phyloP scores from a whole-genome alignment of 805 yeast genomes.

The Clavispora asparagi region DNA sequence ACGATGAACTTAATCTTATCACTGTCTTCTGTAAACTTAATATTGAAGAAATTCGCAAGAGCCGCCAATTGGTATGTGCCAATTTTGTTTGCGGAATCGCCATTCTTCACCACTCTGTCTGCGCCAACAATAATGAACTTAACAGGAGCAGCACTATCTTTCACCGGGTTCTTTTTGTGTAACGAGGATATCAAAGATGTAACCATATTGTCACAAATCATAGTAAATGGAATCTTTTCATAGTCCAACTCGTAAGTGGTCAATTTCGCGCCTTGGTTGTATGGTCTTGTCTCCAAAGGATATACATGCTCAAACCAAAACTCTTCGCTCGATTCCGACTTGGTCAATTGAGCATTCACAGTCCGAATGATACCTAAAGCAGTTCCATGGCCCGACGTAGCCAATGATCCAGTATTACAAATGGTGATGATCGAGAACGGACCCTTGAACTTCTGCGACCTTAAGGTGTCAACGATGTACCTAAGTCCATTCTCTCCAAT shows the following conservation, averaged over 20 bases:
- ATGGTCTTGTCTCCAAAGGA: conserved; percentile 93
- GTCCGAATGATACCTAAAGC: conserved; percentile 91
- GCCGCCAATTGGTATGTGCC: conserved; percentile 89
- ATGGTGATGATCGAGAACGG: conserved; percentile 83
- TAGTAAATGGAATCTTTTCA: conserved; percentile 81
- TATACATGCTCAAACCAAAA: conserved; percentile 66
- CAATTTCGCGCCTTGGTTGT: conserved; percentile 91
- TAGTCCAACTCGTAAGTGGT: conserved; percentile 87
- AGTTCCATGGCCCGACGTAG: conserved; percentile 97
- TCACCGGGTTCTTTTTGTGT: conserved; percentile 23
- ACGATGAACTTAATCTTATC: conserved; percentile 72
- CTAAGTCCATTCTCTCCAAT: conserved; percentile 79
- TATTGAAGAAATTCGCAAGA: conserved; percentile 52
- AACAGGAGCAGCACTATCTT: conserved; percentile 52
- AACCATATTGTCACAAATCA: conserved; percentile 89
- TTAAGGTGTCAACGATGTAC: conserved; percentile 50
- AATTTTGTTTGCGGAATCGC: conserved; percentile 94
- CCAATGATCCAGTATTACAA: conserved; percentile 94
- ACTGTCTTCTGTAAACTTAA: conserved; percentile 19
- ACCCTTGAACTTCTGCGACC: conserved; percentile 46
- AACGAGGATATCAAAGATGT: conserved; percentile 60
- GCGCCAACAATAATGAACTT: conserved; percentile 92
- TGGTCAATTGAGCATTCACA: conserved; percentile 42
- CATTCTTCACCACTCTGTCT: conserved; percentile 87
- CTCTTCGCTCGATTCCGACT: conserved; percentile 19